phyloP scores from a whole-genome alignment of 2,329 filamentous ascomycete genomes.

The Verticillium dahliae region DNA sequence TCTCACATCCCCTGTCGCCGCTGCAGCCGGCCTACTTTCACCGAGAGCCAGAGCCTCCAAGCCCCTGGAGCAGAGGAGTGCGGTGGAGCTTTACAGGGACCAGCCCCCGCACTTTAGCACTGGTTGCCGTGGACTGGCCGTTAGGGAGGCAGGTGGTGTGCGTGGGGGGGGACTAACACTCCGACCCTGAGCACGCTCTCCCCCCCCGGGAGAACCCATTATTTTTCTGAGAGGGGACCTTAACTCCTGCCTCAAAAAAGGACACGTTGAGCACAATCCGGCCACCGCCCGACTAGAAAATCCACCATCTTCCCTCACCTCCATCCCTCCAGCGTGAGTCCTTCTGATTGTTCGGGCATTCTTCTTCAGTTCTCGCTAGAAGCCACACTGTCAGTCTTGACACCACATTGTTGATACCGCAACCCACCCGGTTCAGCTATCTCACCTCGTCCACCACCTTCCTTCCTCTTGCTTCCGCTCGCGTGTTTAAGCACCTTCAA shows the following conservation, averaged over 20 bases:
- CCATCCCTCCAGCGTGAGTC: constrained; percentile 6
- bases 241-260: constrained; percentile 10
- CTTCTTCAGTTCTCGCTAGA: background rate
- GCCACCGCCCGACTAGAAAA: constrained; percentile 1
- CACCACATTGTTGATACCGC: background rate
- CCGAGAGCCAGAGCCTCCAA: background rate
- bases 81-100: background rate
- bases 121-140: background rate
- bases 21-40: background rate
- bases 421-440: background rate
- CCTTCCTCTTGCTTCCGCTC: background rate
- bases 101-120: constrained; percentile 3
- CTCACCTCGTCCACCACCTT: background rate
- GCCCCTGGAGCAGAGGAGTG: background rate
- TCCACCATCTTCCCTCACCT: constrained; percentile 4
- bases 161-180: too few relatives aligned
- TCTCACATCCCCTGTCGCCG: background rate
- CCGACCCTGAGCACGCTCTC: background rate
- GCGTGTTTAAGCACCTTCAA: constrained; percentile 25
- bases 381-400: background rate
- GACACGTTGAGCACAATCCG: constrained; percentile 12
- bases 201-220: constrained; percentile 1
- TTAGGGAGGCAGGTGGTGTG: background rate
- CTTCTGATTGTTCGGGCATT: constrained; percentile 3
- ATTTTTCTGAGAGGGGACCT: constrained; percentile 3